Evolutionary conservation across 768 basidiomycete species (phyloP).

Genomic region (Chalciporus chontae): DNA sequence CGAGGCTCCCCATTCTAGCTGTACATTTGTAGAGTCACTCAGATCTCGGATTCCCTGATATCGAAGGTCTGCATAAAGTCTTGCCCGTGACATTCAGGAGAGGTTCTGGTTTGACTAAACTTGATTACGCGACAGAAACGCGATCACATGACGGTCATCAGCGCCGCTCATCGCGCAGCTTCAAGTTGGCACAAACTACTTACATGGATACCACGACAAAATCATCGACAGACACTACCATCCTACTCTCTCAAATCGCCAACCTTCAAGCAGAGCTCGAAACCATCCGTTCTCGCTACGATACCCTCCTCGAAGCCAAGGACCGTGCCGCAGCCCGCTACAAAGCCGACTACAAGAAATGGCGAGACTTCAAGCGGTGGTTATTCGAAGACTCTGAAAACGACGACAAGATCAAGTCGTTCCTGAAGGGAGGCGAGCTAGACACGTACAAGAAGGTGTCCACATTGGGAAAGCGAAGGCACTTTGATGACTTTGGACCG

Average conservation of each 20-base stretch:
- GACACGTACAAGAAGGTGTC: constrained; percentile 21
- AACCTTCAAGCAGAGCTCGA: constrained; percentile 32
- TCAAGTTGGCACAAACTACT: too few species aligned
- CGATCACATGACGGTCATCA: constrained; percentile 23
- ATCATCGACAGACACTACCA: not conserved
- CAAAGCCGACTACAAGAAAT: constrained; percentile 51
- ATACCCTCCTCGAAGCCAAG: constrained; percentile 41
- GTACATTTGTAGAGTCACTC: too few species aligned
- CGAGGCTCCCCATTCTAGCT: too few species aligned
- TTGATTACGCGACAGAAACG: not conserved
- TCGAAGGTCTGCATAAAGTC: too few species aligned
- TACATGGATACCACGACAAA: not conserved
- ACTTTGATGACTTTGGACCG: constrained; percentile 19
- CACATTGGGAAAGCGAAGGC: constrained; percentile 27
- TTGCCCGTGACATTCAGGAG: too few species aligned
- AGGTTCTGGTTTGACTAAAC: not conserved
- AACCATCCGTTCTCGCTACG: constrained; percentile 40
- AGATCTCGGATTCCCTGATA: too few species aligned
- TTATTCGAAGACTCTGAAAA: constrained; percentile 34
- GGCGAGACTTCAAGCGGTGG: constrained; percentile 45
- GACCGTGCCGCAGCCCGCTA: constrained; percentile 46
- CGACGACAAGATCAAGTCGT: constrained; percentile 26
- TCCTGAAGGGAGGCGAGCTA: constrained; percentile 29
- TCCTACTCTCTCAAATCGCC: constrained; percentile 12
- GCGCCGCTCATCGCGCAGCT: not conserved